phyloP scores from a whole-genome alignment of 2,329 filamentous ascomycete species.

The Fusarium pseudonygamai region DNA sequence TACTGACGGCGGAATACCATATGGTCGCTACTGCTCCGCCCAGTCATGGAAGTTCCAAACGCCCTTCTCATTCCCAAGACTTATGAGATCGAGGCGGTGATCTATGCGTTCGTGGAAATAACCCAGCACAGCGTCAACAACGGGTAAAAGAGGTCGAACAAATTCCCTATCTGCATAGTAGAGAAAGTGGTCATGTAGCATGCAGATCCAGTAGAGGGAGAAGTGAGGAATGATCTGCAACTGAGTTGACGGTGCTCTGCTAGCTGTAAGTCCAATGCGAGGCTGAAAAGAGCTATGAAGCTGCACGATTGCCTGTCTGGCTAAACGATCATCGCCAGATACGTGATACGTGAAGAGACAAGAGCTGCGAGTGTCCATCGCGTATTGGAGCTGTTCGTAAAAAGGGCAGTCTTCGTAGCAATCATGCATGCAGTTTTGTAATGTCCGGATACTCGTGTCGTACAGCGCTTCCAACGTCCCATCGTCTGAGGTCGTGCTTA shows the following conservation, averaged over 20 bases:
- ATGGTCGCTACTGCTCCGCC: not conserved
- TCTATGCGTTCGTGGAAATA: not conserved
- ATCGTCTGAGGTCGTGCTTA: not conserved
- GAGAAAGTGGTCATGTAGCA: not conserved
- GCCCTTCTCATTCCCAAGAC: not conserved
- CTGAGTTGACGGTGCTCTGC: not conserved
- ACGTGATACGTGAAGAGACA: not conserved
- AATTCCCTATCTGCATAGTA: not conserved
- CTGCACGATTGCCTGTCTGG: not conserved
- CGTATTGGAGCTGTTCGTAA: slow-evolving; percentile 1
- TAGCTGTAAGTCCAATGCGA: not conserved
- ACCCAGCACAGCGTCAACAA: not conserved
- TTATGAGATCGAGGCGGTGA: rapidly evolving
- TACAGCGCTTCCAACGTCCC: not conserved
- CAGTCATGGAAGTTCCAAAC: not conserved
- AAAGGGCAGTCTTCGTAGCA: slow-evolving; percentile 4
- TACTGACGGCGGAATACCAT: not conserved
- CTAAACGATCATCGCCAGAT: not conserved
- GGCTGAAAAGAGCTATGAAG: not conserved
- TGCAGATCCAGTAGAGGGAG: not conserved
- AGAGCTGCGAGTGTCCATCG: not conserved
- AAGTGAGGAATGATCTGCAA: not conserved
- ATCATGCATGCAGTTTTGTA: not conserved
- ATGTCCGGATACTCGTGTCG: not conserved
- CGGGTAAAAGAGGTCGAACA: not conserved